Conservation (phyloP, 441 rosid genomes). For the Raphanus hybrid region DNA sequence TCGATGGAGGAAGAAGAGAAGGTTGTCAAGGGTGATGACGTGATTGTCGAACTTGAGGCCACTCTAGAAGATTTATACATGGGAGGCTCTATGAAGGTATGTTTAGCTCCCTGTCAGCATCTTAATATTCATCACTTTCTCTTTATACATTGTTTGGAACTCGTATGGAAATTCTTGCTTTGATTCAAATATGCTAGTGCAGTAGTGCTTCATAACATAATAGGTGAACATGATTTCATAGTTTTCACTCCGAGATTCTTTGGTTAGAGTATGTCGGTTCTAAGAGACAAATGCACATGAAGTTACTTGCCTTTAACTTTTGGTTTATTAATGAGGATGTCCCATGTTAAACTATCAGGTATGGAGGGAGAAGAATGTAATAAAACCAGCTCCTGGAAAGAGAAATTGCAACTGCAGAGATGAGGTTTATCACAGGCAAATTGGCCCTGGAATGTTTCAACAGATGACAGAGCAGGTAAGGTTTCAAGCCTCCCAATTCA, state of each 20-base stretch:
- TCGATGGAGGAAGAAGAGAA: conserved; percentile 87
- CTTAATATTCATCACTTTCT: not conserved
- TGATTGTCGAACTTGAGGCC: conserved; percentile 90
- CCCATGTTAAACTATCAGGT: conserved; percentile 53
- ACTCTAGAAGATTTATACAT: conserved; percentile 91
- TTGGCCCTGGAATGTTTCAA: conserved; percentile 99
- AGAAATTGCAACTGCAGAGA: conserved; percentile 95
- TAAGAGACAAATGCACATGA: not conserved
- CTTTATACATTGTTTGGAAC: not conserved
- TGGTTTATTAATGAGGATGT: too few relatives aligned
- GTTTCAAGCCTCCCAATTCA: not conserved
- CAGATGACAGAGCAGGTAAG: conserved; percentile 97
- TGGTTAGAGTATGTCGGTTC: conserved; percentile 8
- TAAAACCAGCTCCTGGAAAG: conserved; percentile 96
- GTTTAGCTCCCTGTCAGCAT: not conserved
- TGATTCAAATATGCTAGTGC: not conserved
- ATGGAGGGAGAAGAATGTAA: conserved; percentile 95
- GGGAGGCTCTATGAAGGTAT: conserved; percentile 94
- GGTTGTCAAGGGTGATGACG: conserved; percentile 88
- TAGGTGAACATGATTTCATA: not conserved
- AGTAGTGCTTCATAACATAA: not conserved
- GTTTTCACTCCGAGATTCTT: not conserved
- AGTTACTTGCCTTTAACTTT: conserved; percentile 14
- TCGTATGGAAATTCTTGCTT: conserved; percentile 6
- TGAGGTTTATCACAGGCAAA: conserved; percentile 95